These are phyloP conservation scores for Physaria fendleri DNA, from an alignment of 345 rosid species.

Conservation along the genomic window DNA sequence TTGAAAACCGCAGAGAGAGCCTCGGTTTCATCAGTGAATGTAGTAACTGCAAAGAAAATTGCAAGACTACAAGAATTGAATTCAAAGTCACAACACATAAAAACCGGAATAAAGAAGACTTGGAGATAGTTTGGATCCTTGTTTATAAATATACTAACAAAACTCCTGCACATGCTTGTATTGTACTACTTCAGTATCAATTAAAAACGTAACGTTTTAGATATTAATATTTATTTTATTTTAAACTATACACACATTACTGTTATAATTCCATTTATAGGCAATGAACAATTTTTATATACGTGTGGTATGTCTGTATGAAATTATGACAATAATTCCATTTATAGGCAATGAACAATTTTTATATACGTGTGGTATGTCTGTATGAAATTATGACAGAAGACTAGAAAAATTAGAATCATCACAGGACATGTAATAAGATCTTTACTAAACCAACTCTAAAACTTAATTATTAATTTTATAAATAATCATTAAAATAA, in stretches of 20 bases:
- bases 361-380: not conserved
- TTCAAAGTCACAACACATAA: slow-evolving; percentile 1
- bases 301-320: not conserved
- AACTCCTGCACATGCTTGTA: not conserved
- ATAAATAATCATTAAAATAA: not conserved
- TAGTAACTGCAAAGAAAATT: slow-evolving; percentile 51
- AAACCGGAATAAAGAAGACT: not conserved
- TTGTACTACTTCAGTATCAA: slow-evolving; percentile 5
- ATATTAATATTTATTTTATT: not conserved
- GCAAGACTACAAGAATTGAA: not conserved
- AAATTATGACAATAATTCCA: not conserved
- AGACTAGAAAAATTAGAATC: not conserved
- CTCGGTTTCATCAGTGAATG: slow-evolving; percentile 63
- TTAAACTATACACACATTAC: not conserved
- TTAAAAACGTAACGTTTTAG: not conserved
- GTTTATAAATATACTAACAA: slow-evolving; percentile 10
- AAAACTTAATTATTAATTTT: not conserved
- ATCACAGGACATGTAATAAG: slow-evolving; percentile 24
- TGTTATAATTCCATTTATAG: not conserved
- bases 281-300: not conserved
- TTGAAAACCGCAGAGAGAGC: slow-evolving; percentile 58
- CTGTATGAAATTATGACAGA: not conserved
- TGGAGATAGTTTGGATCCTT: not conserved
- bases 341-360: not conserved
- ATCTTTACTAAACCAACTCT: slow-evolving; percentile 10